A percentile compares a stretch with the other conserved stretches of the same genome.
These are phyloP conservation scores for Crithidia brevicula DNA, from an alignment of 208 protist species.

Conservation along the genomic window DNA sequence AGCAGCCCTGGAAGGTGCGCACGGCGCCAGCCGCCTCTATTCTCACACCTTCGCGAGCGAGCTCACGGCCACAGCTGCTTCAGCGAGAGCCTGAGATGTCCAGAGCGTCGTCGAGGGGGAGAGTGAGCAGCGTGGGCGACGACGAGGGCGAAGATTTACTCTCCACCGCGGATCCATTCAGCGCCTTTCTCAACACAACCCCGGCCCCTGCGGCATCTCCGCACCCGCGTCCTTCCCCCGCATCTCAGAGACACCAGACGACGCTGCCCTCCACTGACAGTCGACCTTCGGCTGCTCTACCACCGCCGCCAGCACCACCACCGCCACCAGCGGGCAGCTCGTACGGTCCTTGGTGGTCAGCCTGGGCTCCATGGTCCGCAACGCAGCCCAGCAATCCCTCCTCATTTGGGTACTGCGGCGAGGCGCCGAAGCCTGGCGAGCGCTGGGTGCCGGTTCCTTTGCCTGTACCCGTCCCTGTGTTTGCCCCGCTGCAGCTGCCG, in stretches of 20 bases:
- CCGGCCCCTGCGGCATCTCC: not conserved
- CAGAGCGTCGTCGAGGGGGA: not conserved
- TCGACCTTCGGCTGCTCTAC: no score
- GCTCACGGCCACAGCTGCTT: no score
- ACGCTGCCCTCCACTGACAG: not conserved
- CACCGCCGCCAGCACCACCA: not conserved
- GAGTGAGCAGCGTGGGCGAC: not conserved
- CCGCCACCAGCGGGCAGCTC: not conserved
- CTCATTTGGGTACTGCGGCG: no score
- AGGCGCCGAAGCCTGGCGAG: not conserved
- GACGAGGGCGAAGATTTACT: not conserved
- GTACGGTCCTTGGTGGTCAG: constrained; percentile 31
- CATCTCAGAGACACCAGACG: not conserved
- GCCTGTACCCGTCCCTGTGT: constrained; percentile 21
- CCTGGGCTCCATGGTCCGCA: constrained; percentile 21
- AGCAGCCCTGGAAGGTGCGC: constrained; percentile 25
- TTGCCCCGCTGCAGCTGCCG: constrained; percentile 17
- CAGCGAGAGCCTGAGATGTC: no score
- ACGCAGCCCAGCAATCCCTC: no score
- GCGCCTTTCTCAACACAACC: not conserved
- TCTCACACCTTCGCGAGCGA: not conserved
- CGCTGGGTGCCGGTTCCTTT: constrained; percentile 6
- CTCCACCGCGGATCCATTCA: not conserved
- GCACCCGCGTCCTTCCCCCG: no score
- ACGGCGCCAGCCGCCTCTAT: not conserved